These are phyloP conservation scores for Pyracantha coccinea DNA, from an alignment of 331 rosid genomes.

Conservation along the genomic window DNA sequence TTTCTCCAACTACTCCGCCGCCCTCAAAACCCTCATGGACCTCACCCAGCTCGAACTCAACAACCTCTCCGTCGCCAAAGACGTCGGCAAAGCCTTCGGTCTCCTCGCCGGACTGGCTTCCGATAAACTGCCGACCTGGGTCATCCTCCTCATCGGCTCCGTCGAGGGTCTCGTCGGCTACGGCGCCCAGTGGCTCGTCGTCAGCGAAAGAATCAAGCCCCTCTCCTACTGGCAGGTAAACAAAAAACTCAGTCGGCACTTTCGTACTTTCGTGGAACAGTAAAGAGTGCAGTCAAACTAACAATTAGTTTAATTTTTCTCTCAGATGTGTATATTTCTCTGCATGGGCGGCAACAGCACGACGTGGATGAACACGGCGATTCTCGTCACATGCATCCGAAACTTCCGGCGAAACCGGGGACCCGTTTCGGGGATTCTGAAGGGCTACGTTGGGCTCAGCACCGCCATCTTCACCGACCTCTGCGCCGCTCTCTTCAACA, in stretches of 20 bases:
- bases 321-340: slow-evolving; percentile 69
- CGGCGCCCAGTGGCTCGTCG: slow-evolving; percentile 93
- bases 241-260: background rate
- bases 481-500: slow-evolving; percentile 61
- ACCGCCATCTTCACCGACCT: slow-evolving; percentile 81
- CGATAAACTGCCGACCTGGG: slow-evolving; percentile 40
- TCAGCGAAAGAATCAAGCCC: slow-evolving; percentile 47
- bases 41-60: slow-evolving; percentile 75
- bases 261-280: background rate
- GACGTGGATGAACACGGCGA: slow-evolving; percentile 98
- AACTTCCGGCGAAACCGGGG: slow-evolving; percentile 76
- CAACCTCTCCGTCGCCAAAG: slow-evolving; percentile 76
- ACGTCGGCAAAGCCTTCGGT: slow-evolving; percentile 78
- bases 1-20: slow-evolving; percentile 79
- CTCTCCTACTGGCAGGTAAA: slow-evolving; percentile 87
- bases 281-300: background rate
- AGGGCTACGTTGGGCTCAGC: slow-evolving; percentile 85
- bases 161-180: slow-evolving; percentile 74
- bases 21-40: slow-evolving; percentile 72
- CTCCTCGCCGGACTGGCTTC: slow-evolving; percentile 75
- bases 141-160: slow-evolving; percentile 44
- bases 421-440: slow-evolving; percentile 83
- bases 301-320: background rate
- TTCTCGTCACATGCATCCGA: slow-evolving; percentile 66
- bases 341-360: slow-evolving; percentile 98